These are phyloP conservation scores for Paecilomyces dactylethromorphus DNA, from an alignment of 2,329 filamentous ascomycete genomes.

Conservation along the genomic window DNA sequence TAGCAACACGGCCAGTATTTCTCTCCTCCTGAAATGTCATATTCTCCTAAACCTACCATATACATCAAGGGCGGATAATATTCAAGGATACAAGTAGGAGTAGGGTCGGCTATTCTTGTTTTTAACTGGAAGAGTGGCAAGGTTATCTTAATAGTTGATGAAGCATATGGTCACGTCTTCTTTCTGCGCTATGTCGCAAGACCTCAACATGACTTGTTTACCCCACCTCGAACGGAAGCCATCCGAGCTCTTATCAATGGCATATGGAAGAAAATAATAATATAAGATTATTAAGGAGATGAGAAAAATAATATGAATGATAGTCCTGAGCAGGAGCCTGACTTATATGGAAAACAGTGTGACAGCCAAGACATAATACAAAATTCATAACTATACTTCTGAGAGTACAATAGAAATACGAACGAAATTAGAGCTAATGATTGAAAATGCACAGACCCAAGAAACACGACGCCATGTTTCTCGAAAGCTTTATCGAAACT, in stretches of 20 bases:
- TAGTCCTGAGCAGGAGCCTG: not conserved
- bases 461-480: not conserved
- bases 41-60: no score
- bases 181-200: not conserved
- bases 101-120: no score
- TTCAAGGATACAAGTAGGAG: no score
- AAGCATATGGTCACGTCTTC: not conserved
- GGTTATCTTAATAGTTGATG: no score
- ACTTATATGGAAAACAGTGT: not conserved
- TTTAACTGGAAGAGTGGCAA: no score
- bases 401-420: not conserved
- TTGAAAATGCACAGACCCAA: not conserved
- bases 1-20: no score
- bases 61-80: no score
- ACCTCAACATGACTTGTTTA: not conserved
- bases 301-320: not conserved
- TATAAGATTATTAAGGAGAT: not conserved
- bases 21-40: no score
- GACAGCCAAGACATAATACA: no score
- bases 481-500: not conserved
- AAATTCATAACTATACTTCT: no score
- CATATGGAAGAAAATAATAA: not conserved
- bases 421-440: not conserved
- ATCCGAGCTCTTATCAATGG: not conserved
- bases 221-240: not conserved